These are phyloP conservation scores for Podospora didyma DNA, from an alignment of 495 filamentous ascomycete species.

Conservation along the genomic window DNA sequence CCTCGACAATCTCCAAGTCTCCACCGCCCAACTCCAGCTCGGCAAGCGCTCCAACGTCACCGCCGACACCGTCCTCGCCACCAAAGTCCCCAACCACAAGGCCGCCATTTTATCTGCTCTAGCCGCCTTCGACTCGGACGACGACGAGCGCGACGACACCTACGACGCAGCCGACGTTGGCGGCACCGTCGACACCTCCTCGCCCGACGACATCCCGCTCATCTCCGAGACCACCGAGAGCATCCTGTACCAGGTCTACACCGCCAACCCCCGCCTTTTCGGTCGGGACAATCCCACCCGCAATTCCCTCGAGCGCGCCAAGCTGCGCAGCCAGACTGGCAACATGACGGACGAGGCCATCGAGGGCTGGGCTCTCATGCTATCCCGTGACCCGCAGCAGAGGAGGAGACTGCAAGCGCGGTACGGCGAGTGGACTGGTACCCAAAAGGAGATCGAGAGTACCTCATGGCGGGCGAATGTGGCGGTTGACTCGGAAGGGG, in stretches of 20 bases:
- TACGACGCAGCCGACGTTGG: conserved; percentile 92
- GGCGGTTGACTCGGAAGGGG: conserved; percentile 30
- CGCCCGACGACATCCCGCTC: conserved; percentile 32
- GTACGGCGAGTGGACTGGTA: conserved; percentile 56
- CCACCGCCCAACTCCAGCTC: conserved; percentile 62
- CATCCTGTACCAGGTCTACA: conserved; percentile 66
- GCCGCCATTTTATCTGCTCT: conserved; percentile 88
- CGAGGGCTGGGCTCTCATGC: conserved; percentile 91
- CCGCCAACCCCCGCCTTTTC: conserved; percentile 59
- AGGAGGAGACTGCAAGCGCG: conserved; percentile 61
- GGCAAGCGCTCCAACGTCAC: conserved; percentile 63
- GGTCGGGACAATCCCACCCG: conserved; percentile 64
- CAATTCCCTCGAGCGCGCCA: conserved; percentile 53
- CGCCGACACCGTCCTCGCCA: conserved; percentile 55
- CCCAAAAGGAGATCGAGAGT: conserved; percentile 55
- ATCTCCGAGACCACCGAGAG: conserved; percentile 43
- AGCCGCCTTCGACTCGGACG: conserved; percentile 86
- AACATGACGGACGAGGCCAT: conserved; percentile 86
- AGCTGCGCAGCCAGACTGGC: conserved; percentile 71
- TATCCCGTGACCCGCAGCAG: conserved; percentile 63
- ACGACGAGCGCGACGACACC: conserved; percentile 96
- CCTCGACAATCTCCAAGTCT: conserved; percentile 65
- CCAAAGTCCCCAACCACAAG: conserved; percentile 61
- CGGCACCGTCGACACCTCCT: conserved; percentile 65
- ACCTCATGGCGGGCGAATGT: conserved; percentile 59